phyloP scores from a whole-genome alignment of 176 grass and related monocot genomes.

The barley (Hordeum vulgare) region DNA sequence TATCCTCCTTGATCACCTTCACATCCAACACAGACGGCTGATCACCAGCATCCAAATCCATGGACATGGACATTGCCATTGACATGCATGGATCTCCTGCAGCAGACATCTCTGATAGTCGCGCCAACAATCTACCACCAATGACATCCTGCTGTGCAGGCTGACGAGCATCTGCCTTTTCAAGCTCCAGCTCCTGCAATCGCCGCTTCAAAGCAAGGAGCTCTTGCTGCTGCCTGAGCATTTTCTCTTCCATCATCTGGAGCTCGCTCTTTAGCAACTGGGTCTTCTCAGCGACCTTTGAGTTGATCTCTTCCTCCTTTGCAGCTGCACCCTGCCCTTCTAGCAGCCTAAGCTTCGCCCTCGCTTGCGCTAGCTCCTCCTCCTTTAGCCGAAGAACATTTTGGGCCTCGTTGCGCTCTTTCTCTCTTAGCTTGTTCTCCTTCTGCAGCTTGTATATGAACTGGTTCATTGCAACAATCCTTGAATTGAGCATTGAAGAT shows the following conservation, averaged over 20 bases:
- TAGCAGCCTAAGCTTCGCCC: slow-evolving; percentile 37
- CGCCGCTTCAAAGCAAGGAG: slow-evolving; percentile 38
- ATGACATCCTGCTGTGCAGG: slow-evolving; percentile 28
- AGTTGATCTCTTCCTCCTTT: slow-evolving; percentile 57
- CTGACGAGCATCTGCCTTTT: slow-evolving; percentile 18
- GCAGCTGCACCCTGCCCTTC: slow-evolving; percentile 32
- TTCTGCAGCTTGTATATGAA: slow-evolving; percentile 79
- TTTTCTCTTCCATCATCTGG: slow-evolving; percentile 48
- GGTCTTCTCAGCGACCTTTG: slow-evolving; percentile 43
- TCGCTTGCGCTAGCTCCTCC: slow-evolving; percentile 46
- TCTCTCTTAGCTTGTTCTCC: slow-evolving; percentile 58
- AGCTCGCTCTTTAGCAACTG: slow-evolving; percentile 34
- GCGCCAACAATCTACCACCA: slow-evolving; percentile 43
- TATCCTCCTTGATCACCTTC: slow-evolving; percentile 77
- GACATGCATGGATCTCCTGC: slow-evolving; percentile 52
- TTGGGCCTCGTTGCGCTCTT: slow-evolving; percentile 50
- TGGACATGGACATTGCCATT: slow-evolving; percentile 89
- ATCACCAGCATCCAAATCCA: slow-evolving; percentile 85
- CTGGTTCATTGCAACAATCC: slow-evolving; percentile 73
- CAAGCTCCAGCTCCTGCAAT: slow-evolving; percentile 51
- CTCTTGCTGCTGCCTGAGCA: slow-evolving; percentile 51
- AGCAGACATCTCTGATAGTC: slow-evolving; percentile 45
- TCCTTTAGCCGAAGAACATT: slow-evolving; percentile 52
- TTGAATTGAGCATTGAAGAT: slow-evolving; percentile 51
- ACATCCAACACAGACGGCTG: slow-evolving; percentile 46